Evolutionary conservation across 2,329 filamentous ascomycete genomes (phyloP).

Genomic region (Nothopassalora personata): DNA sequence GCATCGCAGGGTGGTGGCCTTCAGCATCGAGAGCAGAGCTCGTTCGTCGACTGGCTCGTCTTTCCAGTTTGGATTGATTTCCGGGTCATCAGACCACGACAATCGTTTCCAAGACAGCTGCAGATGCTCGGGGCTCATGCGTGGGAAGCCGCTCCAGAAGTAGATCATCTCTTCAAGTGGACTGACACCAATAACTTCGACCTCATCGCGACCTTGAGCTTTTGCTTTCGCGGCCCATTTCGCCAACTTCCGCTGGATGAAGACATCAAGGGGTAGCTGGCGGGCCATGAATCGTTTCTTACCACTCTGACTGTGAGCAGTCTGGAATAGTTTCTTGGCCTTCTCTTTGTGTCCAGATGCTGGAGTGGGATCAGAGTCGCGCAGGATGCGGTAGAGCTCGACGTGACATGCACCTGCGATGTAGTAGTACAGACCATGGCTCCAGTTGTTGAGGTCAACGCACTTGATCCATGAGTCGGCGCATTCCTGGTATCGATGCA

Average conservation of each 20-base stretch:
- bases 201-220: conserved; percentile 59
- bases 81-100: conserved; percentile 51
- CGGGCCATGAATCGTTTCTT: conserved; percentile 87
- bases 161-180: conserved; percentile 89
- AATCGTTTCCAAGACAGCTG: conserved; percentile 59
- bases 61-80: conserved; percentile 46
- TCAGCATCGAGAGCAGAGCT: conserved; percentile 62
- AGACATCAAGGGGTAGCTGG: conserved; percentile 84
- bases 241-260: conserved; percentile 72
- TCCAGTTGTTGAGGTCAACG: conserved; percentile 83
- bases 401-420: conserved; percentile 74
- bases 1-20: conserved; percentile 61
- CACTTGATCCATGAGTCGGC: conserved; percentile 65
- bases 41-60: conserved; percentile 54
- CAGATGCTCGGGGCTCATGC: conserved; percentile 65
- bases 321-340: conserved; percentile 65
- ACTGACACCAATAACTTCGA: conserved; percentile 74
- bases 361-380: conserved; percentile 41
- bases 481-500: conserved; percentile 70
- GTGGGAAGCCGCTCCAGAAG: conserved; percentile 84
- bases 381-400: conserved; percentile 68
- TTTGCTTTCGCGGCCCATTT: conserved; percentile 82
- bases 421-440: conserved; percentile 82
- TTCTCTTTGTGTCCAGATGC: conserved; percentile 42
- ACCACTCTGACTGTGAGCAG: conserved; percentile 67